A percentile compares a stretch with the other conserved stretches of the same genome.
phyloP scores from a whole-genome alignment of 768 basidiomycete species.

The Paxillus ammoniavirescens region DNA sequence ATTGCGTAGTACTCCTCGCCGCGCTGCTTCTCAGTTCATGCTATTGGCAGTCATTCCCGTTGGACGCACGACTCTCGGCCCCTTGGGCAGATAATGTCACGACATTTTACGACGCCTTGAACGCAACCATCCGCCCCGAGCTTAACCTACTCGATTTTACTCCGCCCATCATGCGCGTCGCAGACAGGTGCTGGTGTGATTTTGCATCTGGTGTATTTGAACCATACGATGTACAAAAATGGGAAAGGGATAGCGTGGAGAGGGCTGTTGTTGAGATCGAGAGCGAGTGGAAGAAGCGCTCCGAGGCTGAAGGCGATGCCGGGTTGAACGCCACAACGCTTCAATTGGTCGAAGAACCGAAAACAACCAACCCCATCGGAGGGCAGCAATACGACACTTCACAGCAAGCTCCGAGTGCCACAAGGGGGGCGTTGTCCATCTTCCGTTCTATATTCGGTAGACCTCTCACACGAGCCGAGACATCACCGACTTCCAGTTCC shows the following conservation, averaged over 20 bases:
- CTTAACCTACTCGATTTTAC: constrained; percentile 38
- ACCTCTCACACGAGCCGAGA: constrained; percentile 3
- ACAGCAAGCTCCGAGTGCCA: constrained; percentile 1
- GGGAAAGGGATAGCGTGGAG: constrained; percentile 68
- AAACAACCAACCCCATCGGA: constrained; percentile 7
- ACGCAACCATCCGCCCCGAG: constrained; percentile 41
- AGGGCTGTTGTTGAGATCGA: constrained; percentile 39
- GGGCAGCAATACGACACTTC: not conserved
- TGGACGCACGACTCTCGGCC: constrained; percentile 56
- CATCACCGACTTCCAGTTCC: not conserved
- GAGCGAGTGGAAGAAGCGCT: constrained; percentile 23
- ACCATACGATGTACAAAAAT: constrained; percentile 71
- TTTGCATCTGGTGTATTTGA: constrained; percentile 67
- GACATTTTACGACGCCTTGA: constrained; percentile 68
- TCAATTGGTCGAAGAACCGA: constrained; percentile 14
- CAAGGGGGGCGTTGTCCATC: constrained; percentile 20
- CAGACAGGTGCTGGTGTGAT: constrained; percentile 88
- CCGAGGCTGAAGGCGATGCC: constrained; percentile 17
- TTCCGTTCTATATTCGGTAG: constrained; percentile 25
- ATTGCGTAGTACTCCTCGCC: constrained; percentile 78
- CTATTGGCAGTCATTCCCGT: constrained; percentile 83
- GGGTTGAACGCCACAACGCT: constrained; percentile 33
- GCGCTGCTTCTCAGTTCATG: constrained; percentile 87
- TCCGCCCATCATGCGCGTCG: constrained; percentile 60
- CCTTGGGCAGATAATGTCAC: constrained; percentile 73